phyloP scores from a whole-genome alignment of 2,329 filamentous ascomycete species.

The Penicillium verrucosum region DNA sequence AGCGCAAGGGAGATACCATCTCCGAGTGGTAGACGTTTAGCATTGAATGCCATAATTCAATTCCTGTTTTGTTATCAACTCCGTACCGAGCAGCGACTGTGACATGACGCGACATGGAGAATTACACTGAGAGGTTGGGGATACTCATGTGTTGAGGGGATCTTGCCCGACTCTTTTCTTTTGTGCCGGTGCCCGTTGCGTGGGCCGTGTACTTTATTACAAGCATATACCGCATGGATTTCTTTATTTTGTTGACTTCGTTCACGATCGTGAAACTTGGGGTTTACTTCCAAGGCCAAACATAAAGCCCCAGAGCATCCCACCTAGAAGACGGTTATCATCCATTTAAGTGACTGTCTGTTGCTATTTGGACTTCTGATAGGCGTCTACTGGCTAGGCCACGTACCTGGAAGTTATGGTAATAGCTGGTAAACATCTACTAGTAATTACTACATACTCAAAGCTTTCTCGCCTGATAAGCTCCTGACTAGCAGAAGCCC shows the following conservation, averaged over 20 bases:
- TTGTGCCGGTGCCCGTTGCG: conserved; percentile 11
- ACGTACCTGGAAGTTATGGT: too few species aligned
- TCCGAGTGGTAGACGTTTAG: conserved; percentile 63
- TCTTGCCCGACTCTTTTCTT: neutral
- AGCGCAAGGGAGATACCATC: conserved; percentile 82
- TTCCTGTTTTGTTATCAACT: conserved; percentile 1
- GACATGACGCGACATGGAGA: neutral
- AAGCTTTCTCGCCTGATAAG: neutral
- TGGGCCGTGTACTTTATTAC: conserved; percentile 31
- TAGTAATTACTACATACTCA: neutral
- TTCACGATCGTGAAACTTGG: neutral
- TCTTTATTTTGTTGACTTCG: conserved; percentile 15
- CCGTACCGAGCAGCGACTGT: neutral
- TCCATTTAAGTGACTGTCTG: neutral
- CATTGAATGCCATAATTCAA: conserved; percentile 4
- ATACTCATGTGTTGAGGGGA: neutral
- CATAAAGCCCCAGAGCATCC: neutral
- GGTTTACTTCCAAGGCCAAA: neutral
- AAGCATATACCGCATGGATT: conserved; percentile 34
- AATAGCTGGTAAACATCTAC: neutral
- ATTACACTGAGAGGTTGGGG: neutral
- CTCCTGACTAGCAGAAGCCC: neutral
- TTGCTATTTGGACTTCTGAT: neutral
- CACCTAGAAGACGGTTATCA: too few species aligned
- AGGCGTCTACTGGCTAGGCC: neutral